Conservation (phyloP, 116 monocot genomes). For the Cymodocea nodosa region DNA sequence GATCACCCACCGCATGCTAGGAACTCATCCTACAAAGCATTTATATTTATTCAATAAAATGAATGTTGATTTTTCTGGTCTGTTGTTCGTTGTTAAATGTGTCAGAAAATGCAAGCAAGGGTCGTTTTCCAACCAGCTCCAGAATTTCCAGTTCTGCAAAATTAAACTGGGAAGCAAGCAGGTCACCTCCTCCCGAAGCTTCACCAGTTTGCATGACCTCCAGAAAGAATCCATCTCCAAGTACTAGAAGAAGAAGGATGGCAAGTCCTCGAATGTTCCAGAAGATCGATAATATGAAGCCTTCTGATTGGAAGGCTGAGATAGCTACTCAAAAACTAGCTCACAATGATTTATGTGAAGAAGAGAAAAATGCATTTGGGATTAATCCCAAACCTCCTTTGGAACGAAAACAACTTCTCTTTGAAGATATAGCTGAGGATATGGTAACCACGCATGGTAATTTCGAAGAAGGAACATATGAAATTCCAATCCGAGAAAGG, state of each 20-base stretch:
- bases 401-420: conserved; percentile 27
- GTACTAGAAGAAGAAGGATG: conserved; percentile 18
- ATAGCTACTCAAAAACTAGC: conserved; percentile 8
- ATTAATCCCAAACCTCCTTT: conserved; percentile 19
- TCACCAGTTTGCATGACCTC: conserved; percentile 17
- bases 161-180: conserved; percentile 4
- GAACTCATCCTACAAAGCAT: too few relatives aligned
- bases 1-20: too few relatives aligned
- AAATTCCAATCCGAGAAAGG: conserved; percentile 39
- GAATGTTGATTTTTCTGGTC: too few relatives aligned
- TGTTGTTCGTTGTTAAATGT: not conserved
- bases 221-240: conserved; percentile 18
- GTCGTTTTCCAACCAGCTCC: conserved; percentile 7
- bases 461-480: conserved; percentile 27
- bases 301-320: not conserved
- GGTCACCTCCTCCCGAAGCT: conserved; percentile 51
- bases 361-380: conserved; percentile 12
- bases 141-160: conserved; percentile 20
- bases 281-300: conserved; percentile 14
- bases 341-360: conserved; percentile 18
- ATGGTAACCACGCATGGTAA: conserved; percentile 16
- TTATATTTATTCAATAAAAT: too few relatives aligned
- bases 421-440: conserved; percentile 43
- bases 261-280: conserved; percentile 16
- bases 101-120: conserved; percentile 11